Conservation (phyloP, 164 flowering plant genomes). For the Tinospora cordifolia region DNA sequence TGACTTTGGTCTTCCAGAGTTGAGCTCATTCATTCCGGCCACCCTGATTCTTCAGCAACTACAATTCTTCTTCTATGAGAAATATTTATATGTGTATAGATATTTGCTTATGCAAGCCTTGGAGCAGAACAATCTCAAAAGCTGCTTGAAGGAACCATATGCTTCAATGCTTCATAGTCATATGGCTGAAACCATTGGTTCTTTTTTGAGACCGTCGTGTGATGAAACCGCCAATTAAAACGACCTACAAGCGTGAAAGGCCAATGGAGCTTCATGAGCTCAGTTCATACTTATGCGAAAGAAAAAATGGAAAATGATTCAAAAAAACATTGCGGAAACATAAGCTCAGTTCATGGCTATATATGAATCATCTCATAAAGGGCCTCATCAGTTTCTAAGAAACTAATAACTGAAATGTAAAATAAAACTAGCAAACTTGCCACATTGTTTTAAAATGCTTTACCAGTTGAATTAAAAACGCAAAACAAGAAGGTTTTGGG, state of each 20-base stretch:
- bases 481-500: background rate
- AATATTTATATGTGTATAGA: no score
- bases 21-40: conserved; percentile 31
- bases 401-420: background rate
- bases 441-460: background rate
- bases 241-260: background rate
- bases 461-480: background rate
- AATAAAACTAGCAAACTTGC: background rate
- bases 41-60: background rate
- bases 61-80: background rate
- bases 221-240: background rate
- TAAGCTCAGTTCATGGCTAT: background rate
- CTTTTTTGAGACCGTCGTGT: background rate
- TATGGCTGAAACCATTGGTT: background rate
- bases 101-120: background rate
- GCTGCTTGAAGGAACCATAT: background rate
- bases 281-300: background rate
- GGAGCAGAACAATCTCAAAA: background rate
- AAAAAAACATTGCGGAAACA: background rate
- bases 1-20: conserved; percentile 43
- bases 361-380: background rate
- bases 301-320: background rate
- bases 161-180: background rate
- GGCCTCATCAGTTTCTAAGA: no score
- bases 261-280: background rate